Percentiles rank a stretch among this genome's conserved stretches.
phyloP scores from a whole-genome alignment of 2,329 filamentous ascomycete genomes.

The Fusarium gaditjirri region DNA sequence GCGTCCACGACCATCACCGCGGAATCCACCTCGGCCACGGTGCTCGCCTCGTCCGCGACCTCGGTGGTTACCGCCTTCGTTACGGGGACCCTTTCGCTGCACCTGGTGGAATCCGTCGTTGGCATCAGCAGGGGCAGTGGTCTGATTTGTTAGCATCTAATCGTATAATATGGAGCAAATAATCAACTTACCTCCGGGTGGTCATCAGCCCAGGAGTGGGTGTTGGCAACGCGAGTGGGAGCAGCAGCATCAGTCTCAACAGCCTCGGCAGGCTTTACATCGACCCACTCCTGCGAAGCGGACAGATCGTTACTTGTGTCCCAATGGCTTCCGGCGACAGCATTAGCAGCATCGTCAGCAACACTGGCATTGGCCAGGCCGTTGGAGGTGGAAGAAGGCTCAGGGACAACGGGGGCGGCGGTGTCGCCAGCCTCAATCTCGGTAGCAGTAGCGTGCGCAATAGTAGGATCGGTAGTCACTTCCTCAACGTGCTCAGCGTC shows the following conservation, averaged over 20 bases:
- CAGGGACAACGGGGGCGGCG: slow-evolving; percentile 52
- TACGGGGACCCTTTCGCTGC: slow-evolving; percentile 67
- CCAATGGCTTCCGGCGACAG: slow-evolving; percentile 74
- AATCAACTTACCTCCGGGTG: slow-evolving; percentile 64
- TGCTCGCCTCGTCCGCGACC: slow-evolving; percentile 60
- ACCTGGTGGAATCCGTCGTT: slow-evolving; percentile 81
- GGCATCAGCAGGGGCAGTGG: slow-evolving; percentile 54
- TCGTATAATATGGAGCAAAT: background rate
- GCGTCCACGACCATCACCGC: slow-evolving; percentile 59
- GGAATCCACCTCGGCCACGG: slow-evolving; percentile 63
- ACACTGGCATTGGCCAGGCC: slow-evolving; percentile 63
- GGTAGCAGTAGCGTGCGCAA: slow-evolving; percentile 73
- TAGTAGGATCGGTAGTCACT: slow-evolving; percentile 69
- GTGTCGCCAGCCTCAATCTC: slow-evolving; percentile 68
- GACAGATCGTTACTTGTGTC: slow-evolving; percentile 60
- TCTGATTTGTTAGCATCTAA: slow-evolving; percentile 29
- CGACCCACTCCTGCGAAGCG: slow-evolving; percentile 76
- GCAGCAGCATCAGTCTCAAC: slow-evolving; percentile 76
- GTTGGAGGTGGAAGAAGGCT: slow-evolving; percentile 52
- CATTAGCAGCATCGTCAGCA: slow-evolving; percentile 64
- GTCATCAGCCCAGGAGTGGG: slow-evolving; percentile 86
- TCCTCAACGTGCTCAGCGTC: slow-evolving; percentile 50
- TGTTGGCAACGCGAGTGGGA: slow-evolving; percentile 63
- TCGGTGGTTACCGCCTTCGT: slow-evolving; percentile 58
- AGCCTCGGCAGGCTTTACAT: slow-evolving; percentile 74